A percentile compares a stretch with the other conserved stretches of the same genome.
These are phyloP conservation scores for Ustanciosporium gigantosporum DNA, from an alignment of 1,284 basidiomycete genomes.

Conservation along the genomic window DNA sequence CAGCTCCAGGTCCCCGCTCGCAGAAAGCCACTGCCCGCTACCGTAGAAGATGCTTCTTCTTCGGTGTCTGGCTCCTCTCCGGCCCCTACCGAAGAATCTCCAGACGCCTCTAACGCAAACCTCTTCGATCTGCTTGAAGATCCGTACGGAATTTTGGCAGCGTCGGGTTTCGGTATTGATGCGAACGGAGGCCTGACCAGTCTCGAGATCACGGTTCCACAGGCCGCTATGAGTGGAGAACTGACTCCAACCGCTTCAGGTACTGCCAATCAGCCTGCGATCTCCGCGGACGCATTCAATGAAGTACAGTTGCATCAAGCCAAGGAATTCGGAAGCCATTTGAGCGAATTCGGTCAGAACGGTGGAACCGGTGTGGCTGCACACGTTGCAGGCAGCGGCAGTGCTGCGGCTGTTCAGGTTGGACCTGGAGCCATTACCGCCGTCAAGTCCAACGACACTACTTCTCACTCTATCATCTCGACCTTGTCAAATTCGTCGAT, in stretches of 20 bases:
- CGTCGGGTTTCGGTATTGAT: slow-evolving; percentile 47
- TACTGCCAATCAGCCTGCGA: slow-evolving; percentile 2
- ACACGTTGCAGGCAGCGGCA: slow-evolving; percentile 21
- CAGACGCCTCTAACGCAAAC: slow-evolving; percentile 13
- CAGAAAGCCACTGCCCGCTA: slow-evolving; percentile 48
- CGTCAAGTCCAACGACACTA: not conserved
- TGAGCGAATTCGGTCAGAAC: slow-evolving; percentile 37
- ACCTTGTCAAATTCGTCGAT: no score
- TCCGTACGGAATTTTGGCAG: slow-evolving; percentile 54
- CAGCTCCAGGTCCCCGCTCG: slow-evolving; percentile 8
- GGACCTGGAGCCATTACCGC: not conserved
- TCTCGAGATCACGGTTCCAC: slow-evolving; percentile 9
- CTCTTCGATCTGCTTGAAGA: slow-evolving; percentile 55
- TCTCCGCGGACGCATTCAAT: slow-evolving; percentile 43
- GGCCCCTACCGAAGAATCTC: slow-evolving; percentile 19
- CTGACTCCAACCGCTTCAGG: slow-evolving; percentile 9
- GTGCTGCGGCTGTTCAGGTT: slow-evolving; percentile 7
- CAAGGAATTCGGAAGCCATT: slow-evolving; percentile 39
- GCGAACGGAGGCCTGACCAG: slow-evolving; percentile 13
- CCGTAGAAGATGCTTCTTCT: slow-evolving; percentile 54
- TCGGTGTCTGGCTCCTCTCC: slow-evolving; percentile 34
- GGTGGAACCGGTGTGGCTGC: slow-evolving; percentile 50
- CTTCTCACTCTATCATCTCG: not conserved
- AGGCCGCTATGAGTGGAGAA: not conserved
- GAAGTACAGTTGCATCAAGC: slow-evolving; percentile 47